Base-by-base conservation (phyloP, 2,329 filamentous ascomycete genomes). In the Eutypa lata region DNA sequence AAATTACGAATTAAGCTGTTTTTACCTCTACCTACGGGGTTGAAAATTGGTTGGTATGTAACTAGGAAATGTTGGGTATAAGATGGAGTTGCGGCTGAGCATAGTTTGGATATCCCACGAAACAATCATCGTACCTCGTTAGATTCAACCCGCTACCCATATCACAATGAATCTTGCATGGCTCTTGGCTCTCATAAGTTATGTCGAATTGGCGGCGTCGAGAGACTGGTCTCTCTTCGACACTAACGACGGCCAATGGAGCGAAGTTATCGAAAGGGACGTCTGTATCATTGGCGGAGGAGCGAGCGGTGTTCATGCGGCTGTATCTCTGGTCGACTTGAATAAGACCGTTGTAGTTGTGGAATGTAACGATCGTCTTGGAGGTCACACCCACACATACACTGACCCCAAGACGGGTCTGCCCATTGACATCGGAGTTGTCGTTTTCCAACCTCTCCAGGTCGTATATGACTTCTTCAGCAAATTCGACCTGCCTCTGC, bases 381-480 rank as follows among this genome's bases (percentile, higher is more conserved):
- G 38, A 16, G 38, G 38, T 7, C 38, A 43, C 6, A 22, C 38
- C 38, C 10, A 19, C 7, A 43, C n/a, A 3, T 43, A 43, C 38
- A 43, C n/a, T 3, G 38, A 43, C 21, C 38, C 38, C 3, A 13
- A 19, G 8, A 19, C 38, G 13, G 8, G 21, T 3, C 5, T n/a
- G 16, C 38, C n/a, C 19, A 13, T 21, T 10, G 38, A 43, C n/a
- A 8, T 43, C 19, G 38, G 38, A 13, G 37, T 40, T 7, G n/a
- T 22, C 19, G n/a, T 43, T 11, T n/a, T 16, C n/a, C 38, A 43
- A 18, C 38, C 38, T 11, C 8, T 43, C 5, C 16, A 4, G 38
- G 38, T 40, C 26, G 24, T 44, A 21, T 35, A 21, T 22, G 28
- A 24, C 42, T 50, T 50, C 44, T 50, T 46, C 48, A 24, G 43